Conservation (phyloP, 768 basidiomycete species). For the Mycena metata region DNA sequence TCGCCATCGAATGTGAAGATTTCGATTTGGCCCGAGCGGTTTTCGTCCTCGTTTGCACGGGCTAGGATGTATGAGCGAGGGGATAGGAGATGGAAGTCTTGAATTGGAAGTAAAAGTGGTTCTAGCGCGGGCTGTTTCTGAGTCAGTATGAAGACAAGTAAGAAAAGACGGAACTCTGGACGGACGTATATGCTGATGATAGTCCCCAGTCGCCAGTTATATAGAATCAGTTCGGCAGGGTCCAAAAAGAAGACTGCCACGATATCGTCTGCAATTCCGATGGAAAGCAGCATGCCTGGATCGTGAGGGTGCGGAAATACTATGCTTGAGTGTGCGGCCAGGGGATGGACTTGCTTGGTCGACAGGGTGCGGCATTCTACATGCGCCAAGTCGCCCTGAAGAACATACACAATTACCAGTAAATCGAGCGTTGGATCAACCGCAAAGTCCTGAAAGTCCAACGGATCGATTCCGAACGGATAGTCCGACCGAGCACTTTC, state of each 20-base stretch:
- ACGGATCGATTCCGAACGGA: not conserved
- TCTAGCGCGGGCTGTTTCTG: too few species aligned
- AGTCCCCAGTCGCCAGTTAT: not conserved
- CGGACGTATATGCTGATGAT: too few species aligned
- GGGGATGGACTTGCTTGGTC: conserved; percentile 7
- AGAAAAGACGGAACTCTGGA: too few species aligned
- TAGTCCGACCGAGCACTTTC: not conserved
- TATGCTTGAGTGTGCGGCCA: not conserved
- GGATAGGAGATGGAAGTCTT: not conserved
- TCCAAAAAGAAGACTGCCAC: conserved; percentile 11
- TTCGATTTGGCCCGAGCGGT: not conserved
- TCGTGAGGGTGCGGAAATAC: not conserved
- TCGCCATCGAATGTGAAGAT: conserved; percentile 11
- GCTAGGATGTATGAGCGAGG: conserved; percentile 4
- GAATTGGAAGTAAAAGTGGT: too few species aligned
- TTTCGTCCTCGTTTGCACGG: not conserved
- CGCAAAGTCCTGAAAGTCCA: conserved; percentile 16
- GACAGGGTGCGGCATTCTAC: conserved; percentile 18
- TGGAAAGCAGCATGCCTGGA: not conserved
- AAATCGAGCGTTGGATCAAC: conserved; percentile 25
- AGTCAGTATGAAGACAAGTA: too few species aligned
- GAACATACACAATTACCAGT: not conserved
- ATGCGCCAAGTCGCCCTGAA: not conserved
- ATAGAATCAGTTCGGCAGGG: not conserved
- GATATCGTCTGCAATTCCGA: conserved; percentile 21